phyloP scores from a whole-genome alignment of 805 yeast species.

The Metschnikowia corniflorae region DNA sequence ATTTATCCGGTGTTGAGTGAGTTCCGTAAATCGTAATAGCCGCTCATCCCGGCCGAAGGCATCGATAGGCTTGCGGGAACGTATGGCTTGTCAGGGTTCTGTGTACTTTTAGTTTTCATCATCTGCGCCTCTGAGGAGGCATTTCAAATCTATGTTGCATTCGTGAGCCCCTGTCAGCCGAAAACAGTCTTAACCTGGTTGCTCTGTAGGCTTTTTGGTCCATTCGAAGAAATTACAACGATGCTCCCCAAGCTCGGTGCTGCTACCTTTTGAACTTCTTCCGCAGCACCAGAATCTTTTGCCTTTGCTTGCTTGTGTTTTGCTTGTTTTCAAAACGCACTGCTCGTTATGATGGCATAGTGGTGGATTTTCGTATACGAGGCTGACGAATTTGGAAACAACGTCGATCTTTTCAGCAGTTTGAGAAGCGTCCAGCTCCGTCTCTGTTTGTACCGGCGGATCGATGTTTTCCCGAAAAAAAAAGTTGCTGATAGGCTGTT shows the following conservation, averaged over 20 bases:
- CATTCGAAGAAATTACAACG: slow-evolving; percentile 19
- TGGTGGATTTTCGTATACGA: slow-evolving; percentile 26
- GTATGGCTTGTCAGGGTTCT: slow-evolving; percentile 11
- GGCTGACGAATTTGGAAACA: slow-evolving; percentile 9
- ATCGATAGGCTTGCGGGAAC: slow-evolving; percentile 4
- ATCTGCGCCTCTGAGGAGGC: slow-evolving; percentile 6
- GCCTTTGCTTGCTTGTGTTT: slow-evolving; percentile 25
- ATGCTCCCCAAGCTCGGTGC: slow-evolving; percentile 15
- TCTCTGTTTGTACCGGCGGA: not conserved
- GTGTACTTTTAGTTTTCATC: slow-evolving; percentile 11
- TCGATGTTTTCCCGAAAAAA: slow-evolving; percentile 15
- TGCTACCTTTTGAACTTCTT: slow-evolving; percentile 12
- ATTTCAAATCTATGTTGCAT: slow-evolving; percentile 9
- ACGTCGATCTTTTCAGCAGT: slow-evolving; percentile 2
- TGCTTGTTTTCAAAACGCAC: slow-evolving; percentile 29
- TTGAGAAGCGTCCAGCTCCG: not conserved
- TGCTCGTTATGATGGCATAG: slow-evolving; percentile 24
- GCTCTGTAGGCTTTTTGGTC: slow-evolving; percentile 11
- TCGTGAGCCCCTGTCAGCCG: too few relatives aligned
- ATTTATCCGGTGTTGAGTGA: slow-evolving; percentile 97
- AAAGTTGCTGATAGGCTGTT: slow-evolving; percentile 25
- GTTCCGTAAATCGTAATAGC: slow-evolving; percentile 78
- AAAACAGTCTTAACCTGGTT: too few relatives aligned
- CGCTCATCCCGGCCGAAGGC: not conserved
- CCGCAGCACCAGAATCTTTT: slow-evolving; percentile 33